phyloP scores from a whole-genome alignment of 331 rosid genomes.

The Quercus phellos region DNA sequence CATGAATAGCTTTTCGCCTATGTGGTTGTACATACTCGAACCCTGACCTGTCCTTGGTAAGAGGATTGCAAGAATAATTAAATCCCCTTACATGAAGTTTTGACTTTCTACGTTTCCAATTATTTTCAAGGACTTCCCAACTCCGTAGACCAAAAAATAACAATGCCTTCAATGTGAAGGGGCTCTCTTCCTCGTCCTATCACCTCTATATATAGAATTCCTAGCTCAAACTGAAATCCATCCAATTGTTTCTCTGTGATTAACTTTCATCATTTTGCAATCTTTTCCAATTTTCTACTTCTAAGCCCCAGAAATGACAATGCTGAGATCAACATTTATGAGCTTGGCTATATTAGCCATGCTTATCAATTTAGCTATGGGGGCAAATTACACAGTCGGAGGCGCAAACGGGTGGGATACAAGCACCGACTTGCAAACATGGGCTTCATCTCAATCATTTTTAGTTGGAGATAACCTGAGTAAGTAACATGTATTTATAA shows the following conservation, averaged over 20 bases:
- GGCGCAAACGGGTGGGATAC: constrained; percentile 70
- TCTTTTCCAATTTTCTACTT: constrained; percentile 1
- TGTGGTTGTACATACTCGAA: neutral
- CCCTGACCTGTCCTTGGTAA: neutral
- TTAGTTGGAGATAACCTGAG: constrained; percentile 68
- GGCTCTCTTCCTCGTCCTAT: neutral
- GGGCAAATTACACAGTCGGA: constrained; percentile 56
- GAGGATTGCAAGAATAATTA: neutral
- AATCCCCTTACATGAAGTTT: neutral
- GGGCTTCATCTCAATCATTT: constrained; percentile 54
- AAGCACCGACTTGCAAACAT: constrained; percentile 40
- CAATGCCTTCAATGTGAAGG: neutral
- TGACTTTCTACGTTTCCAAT: neutral
- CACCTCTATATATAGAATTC: constrained; percentile 1
- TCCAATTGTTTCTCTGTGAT: neutral
- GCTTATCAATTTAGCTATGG: constrained; percentile 46
- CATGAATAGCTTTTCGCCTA: neutral
- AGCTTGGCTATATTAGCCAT: constrained; percentile 28
- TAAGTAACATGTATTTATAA: constrained; percentile 32
- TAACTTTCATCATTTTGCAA: neutral
- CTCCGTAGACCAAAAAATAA: constrained; percentile 40
- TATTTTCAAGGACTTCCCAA: neutral
- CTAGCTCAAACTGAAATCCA: neutral
- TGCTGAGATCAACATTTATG: constrained; percentile 25
- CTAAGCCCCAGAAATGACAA: constrained; percentile 31